Evolutionary conservation across 1,139 yeast genomes (phyloP).

Genomic region (Suhomyces anneliseae): DNA sequence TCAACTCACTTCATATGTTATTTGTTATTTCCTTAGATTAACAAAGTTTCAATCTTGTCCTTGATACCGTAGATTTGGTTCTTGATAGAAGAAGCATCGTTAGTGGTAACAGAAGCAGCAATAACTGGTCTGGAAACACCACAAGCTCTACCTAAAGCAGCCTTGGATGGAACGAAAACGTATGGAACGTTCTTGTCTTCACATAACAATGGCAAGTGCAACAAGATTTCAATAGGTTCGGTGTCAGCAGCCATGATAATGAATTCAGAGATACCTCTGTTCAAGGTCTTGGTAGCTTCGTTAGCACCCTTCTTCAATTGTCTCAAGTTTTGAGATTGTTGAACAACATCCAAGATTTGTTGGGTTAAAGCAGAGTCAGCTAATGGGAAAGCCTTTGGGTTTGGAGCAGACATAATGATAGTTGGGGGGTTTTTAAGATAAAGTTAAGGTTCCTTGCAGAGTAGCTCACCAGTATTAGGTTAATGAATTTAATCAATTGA

Average conservation of each 20-base stretch:
- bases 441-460: constrained; percentile 63
- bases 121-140: constrained; percentile 99
- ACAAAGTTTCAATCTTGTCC: constrained; percentile 98
- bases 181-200: constrained; percentile 99
- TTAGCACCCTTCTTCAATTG: constrained; percentile 99
- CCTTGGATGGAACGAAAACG: constrained; percentile 97
- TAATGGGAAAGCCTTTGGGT: constrained; percentile 97
- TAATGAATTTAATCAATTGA: constrained; percentile 1
- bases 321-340: constrained; percentile 96
- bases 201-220: constrained; percentile 95
- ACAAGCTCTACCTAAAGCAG: constrained; percentile 99
- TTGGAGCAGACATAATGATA: constrained; percentile 63
- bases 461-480: constrained; percentile 45
- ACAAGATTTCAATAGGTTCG: constrained; percentile 97
- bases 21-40: constrained; percentile 55
- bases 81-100: constrained; percentile 97
- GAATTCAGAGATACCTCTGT: constrained; percentile 99
- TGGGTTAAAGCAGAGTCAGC: constrained; percentile 95
- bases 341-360: constrained; percentile 96
- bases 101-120: constrained; percentile 97
- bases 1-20: too few relatives aligned
- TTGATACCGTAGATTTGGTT: constrained; percentile 95
- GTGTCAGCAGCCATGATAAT: constrained; percentile 99
- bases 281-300: constrained; percentile 98
- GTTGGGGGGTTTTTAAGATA: constrained; percentile 1